Evolutionary conservation across 176 grass and related monocot genomes (phyloP).

Genomic region (Phoenix dactylifera): DNA sequence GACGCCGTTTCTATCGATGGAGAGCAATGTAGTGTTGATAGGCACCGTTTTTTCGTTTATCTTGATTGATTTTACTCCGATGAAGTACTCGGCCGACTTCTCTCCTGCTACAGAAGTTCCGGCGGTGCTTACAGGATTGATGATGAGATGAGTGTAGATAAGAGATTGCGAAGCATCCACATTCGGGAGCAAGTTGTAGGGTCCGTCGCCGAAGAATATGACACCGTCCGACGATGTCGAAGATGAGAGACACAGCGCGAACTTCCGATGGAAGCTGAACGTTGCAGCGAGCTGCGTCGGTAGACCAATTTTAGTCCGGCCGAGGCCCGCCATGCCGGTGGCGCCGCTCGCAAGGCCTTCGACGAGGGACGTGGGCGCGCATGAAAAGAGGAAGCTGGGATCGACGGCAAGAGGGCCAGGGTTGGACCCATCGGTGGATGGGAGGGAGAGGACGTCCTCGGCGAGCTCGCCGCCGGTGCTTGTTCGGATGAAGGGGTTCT

Average conservation of each 20-base stretch:
- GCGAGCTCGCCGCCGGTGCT: conserved; percentile 37
- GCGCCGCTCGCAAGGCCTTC: conserved; percentile 36
- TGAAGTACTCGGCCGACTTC: conserved; percentile 71
- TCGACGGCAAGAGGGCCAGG: conserved; percentile 29
- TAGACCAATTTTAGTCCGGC: conserved; percentile 39
- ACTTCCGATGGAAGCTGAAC: conserved; percentile 53
- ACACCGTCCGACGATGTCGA: conserved; percentile 5
- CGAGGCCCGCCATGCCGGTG: conserved; percentile 38
- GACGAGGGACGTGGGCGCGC: conserved; percentile 29
- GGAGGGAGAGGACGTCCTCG: conserved; percentile 38
- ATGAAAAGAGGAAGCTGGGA: conserved; percentile 50
- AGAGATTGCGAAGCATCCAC: conserved; percentile 35
- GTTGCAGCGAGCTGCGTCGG: conserved; percentile 48
- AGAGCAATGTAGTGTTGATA: conserved; percentile 45
- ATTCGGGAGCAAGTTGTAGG: conserved; percentile 43
- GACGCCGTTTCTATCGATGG: conserved; percentile 37
- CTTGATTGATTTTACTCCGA: conserved; percentile 48
- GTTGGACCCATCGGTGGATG: conserved; percentile 36
- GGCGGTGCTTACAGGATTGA: conserved; percentile 73
- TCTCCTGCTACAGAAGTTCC: conserved; percentile 30
- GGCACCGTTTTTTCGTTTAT: conserved; percentile 41
- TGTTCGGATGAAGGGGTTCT: conserved; percentile 36
- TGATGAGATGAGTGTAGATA: conserved; percentile 50
- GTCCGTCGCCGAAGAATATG: conserved; percentile 49
- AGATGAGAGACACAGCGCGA: conserved; percentile 45